Conservation (phyloP, 176 grass and related monocot genomes). For the Carex littledalei region DNA sequence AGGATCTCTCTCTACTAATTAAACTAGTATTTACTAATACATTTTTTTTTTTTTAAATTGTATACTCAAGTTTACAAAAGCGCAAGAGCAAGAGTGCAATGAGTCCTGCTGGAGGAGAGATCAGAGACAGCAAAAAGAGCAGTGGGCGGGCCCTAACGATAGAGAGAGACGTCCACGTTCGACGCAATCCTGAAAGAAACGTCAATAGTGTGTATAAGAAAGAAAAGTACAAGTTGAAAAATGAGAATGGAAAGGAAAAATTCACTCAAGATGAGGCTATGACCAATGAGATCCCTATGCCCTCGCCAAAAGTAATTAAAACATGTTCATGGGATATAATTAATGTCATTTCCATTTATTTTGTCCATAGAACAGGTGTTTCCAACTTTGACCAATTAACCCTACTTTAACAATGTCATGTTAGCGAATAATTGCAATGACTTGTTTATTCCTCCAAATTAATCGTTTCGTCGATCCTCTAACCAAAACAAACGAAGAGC, state of each 20-base stretch:
- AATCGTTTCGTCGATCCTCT: neutral
- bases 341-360: neutral
- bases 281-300: neutral
- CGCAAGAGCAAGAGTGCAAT: constrained; percentile 36
- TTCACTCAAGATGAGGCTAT: neutral
- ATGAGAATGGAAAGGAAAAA: neutral
- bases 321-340: neutral
- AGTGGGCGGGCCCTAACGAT: neutral
- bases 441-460: neutral
- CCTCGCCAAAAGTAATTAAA: neutral
- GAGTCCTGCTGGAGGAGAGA: neutral
- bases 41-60: neutral
- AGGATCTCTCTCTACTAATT: neutral
- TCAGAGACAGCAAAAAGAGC: neutral
- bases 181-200: neutral
- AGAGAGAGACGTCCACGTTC: neutral
- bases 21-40: neutral
- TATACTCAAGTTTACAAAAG: constrained; percentile 18
- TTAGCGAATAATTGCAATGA: neutral
- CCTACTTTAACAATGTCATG: neutral
- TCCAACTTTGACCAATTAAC: neutral
- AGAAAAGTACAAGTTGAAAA: neutral
- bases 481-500: neutral
- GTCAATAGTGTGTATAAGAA: constrained; percentile 3
- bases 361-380: neutral